phyloP scores from a whole-genome alignment of 23 red algal species.

The Gracilaria caudata region DNA sequence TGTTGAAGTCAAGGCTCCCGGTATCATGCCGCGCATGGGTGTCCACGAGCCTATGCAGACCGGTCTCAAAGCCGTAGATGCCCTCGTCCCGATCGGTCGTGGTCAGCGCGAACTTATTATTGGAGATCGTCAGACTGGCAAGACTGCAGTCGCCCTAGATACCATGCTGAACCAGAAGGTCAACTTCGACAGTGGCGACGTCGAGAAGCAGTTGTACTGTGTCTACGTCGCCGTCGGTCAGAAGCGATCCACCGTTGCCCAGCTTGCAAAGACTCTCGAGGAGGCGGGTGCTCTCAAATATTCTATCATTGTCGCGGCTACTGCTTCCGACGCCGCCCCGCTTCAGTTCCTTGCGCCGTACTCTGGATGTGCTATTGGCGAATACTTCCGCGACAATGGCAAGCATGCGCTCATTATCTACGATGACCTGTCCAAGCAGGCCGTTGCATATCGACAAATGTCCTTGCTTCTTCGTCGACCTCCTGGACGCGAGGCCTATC shows the following conservation, averaged over 20 bases:
- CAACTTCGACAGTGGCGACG: slow-evolving; percentile 67
- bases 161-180: slow-evolving; percentile 92
- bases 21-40: slow-evolving; percentile 95
- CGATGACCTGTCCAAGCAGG: slow-evolving; percentile 98
- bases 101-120: slow-evolving; percentile 99
- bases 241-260: slow-evolving; percentile 95
- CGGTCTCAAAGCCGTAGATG: slow-evolving; percentile 96
- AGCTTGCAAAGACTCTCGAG: slow-evolving; percentile 89
- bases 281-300: slow-evolving; percentile 88
- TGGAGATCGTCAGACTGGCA: slow-evolving; percentile 98
- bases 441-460: slow-evolving; percentile 98
- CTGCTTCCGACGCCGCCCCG: slow-evolving; percentile 96
- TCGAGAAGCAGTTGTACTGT: slow-evolving; percentile 90
- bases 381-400: slow-evolving; percentile 99
- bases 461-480: slow-evolving; percentile 94
- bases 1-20: slow-evolving; percentile 98
- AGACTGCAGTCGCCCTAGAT: slow-evolving; percentile 97
- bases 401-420: slow-evolving; percentile 98
- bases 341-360: slow-evolving; percentile 97
- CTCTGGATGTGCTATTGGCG: slow-evolving; percentile 95
- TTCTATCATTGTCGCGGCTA: slow-evolving; percentile 95
- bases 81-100: slow-evolving; percentile 94
- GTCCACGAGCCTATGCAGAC: slow-evolving; percentile 98
- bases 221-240: slow-evolving; percentile 98
- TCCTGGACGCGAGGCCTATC: slow-evolving; percentile 97